These are phyloP conservation scores for Pelagophyceae sp. DNA, from an alignment of 352 stramenopile genomes.

Conservation along the genomic window DNA sequence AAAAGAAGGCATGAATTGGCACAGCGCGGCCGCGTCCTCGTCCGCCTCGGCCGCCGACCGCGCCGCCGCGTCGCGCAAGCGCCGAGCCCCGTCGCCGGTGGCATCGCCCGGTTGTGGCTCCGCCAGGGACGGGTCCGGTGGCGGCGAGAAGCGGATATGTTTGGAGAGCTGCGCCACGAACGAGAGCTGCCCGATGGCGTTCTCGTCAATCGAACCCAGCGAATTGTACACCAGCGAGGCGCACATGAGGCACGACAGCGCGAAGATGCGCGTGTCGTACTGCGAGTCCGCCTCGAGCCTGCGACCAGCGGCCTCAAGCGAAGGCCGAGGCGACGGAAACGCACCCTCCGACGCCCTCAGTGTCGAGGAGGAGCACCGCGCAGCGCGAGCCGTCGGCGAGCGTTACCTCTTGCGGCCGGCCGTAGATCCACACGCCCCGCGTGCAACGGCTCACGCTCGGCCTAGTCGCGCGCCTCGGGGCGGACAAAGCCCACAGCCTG, in stretches of 20 bases:
- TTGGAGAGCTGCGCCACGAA: slow-evolving; percentile 75
- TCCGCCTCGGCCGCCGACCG: slow-evolving; percentile 44
- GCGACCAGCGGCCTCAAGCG: too few relatives aligned
- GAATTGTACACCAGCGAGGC: slow-evolving; percentile 76
- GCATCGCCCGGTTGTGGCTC: too few relatives aligned
- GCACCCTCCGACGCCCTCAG: slow-evolving; percentile 71
- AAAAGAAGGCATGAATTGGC: slow-evolving; percentile 71
- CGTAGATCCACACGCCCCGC: slow-evolving; percentile 71
- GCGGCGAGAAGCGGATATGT: slow-evolving; percentile 44
- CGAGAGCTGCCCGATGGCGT: slow-evolving; percentile 63
- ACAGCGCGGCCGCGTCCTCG: slow-evolving; percentile 34
- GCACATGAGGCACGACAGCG: slow-evolving; percentile 62
- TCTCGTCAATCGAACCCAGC: slow-evolving; percentile 67
- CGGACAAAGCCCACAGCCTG: background rate
- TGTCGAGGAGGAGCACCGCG: slow-evolving; percentile 61
- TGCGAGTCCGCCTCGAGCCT: slow-evolving; percentile 54
- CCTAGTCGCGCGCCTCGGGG: background rate
- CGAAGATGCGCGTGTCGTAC: slow-evolving; percentile 74
- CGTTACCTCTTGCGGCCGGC: slow-evolving; percentile 49
- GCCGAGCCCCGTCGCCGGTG: too few relatives aligned
- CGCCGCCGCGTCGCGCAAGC: background rate
- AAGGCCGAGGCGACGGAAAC: too few relatives aligned
- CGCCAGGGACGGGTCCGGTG: background rate
- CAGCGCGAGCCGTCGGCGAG: slow-evolving; percentile 45
- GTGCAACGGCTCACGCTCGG: slow-evolving; percentile 68